phyloP scores from a whole-genome alignment of 139 green algal species.

The Auxenochlorella pyrenoidosa region DNA sequence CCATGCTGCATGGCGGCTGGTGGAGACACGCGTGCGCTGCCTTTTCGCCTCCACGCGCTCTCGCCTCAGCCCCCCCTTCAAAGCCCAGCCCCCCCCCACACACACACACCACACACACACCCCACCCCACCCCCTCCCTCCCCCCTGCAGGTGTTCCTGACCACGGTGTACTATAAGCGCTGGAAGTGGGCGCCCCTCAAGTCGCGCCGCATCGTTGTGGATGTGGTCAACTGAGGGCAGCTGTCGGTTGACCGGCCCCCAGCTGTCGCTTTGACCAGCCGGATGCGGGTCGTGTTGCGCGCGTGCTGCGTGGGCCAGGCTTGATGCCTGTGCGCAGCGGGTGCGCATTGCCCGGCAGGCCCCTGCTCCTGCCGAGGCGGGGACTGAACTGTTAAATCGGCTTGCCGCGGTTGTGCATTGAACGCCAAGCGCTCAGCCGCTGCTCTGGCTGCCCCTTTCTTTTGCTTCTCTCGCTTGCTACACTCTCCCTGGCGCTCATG shows the following conservation, averaged over 20 bases:
- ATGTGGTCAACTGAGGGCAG: conserved; percentile 91
- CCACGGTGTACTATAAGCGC: conserved; percentile 96
- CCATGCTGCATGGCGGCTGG: not conserved
- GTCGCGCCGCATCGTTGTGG: conserved; percentile 91
- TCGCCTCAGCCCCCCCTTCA: too few species aligned
- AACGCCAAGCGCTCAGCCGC: not conserved
- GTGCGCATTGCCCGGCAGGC: not conserved
- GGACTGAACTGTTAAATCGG: not conserved
- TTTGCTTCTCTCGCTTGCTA: not conserved
- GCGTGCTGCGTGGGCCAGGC: not conserved
- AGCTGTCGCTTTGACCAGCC: too few species aligned
- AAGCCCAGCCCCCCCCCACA: too few species aligned
- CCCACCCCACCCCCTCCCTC: too few species aligned
- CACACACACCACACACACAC: not conserved
- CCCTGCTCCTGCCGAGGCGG: not conserved
- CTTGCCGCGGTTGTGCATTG: not conserved
- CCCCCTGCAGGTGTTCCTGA: conserved; percentile 22
- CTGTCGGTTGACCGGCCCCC: too few species aligned
- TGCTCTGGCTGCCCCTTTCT: not conserved
- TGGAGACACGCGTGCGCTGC: not conserved
- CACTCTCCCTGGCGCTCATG: not conserved
- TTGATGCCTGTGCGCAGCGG: not conserved
- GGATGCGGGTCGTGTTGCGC: too few species aligned
- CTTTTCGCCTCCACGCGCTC: not conserved
- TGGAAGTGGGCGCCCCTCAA: conserved; percentile 98